Evolutionary conservation across 2,329 filamentous ascomycete genomes (phyloP).

Genomic region (Fusarium tuaranense): DNA sequence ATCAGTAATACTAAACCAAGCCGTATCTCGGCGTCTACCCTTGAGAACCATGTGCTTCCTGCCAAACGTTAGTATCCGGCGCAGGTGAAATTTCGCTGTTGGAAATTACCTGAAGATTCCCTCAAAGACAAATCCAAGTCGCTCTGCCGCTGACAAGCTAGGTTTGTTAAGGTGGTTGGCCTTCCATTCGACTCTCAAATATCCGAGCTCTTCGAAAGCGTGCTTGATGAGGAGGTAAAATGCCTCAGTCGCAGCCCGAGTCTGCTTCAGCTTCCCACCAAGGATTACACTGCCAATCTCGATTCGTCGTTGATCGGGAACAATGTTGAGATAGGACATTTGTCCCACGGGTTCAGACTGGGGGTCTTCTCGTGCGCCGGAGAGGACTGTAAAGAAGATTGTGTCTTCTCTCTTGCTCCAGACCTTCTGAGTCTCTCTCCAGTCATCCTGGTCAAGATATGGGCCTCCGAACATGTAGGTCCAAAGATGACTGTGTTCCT

Average conservation of each 20-base stretch:
- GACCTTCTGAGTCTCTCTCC: constrained; percentile 26
- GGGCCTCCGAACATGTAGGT: constrained; percentile 49
- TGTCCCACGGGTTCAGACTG: constrained; percentile 54
- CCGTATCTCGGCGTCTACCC: constrained; percentile 67
- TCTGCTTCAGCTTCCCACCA: constrained; percentile 62
- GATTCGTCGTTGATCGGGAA: constrained; percentile 59
- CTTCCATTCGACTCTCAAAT: constrained; percentile 73
- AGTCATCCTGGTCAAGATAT: constrained; percentile 33
- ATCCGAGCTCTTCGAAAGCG: constrained; percentile 64
- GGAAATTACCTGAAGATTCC: constrained; percentile 64
- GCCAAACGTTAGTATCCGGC: neutral
- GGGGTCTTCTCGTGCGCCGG: constrained; percentile 39
- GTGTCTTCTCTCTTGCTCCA: constrained; percentile 49
- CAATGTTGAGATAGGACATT: constrained; percentile 60
- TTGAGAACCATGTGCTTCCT: constrained; percentile 70
- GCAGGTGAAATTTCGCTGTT: accelerated
- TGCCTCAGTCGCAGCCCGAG: constrained; percentile 67
- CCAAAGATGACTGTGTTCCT: constrained; percentile 48
- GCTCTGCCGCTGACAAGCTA: constrained; percentile 64
- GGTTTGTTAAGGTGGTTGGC: constrained; percentile 67
- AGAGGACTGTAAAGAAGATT: constrained; percentile 59
- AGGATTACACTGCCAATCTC: constrained; percentile 71
- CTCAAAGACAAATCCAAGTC: constrained; percentile 70
- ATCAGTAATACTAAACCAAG: constrained; percentile 69
- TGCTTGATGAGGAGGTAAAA: constrained; percentile 67